Evolutionary conservation across 345 rosid species (phyloP).

Genomic region (Eucalyptus marginata): DNA sequence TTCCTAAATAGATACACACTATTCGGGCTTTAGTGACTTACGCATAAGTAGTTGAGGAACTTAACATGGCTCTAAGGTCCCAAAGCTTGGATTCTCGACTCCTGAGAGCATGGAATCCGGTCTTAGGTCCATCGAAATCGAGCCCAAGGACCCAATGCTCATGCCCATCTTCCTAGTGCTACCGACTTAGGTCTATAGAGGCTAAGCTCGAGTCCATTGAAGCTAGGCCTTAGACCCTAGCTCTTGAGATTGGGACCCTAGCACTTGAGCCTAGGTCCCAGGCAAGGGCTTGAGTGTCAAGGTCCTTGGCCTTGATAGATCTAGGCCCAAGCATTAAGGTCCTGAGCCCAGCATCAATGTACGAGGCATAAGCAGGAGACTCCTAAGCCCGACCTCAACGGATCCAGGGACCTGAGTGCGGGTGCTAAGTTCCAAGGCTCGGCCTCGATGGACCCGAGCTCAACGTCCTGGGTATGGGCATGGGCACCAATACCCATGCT

Average conservation of each 20-base stretch:
- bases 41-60: not conserved
- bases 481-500: too few species aligned
- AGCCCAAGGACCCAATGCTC: not conserved
- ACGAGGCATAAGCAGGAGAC: not conserved
- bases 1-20: not conserved
- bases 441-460: not conserved
- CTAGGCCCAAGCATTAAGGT: not conserved
- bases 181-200: not conserved
- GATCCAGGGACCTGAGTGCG: rapidly evolving
- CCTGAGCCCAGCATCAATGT: not conserved
- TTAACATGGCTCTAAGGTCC: not conserved
- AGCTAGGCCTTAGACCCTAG: not conserved
- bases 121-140: not conserved
- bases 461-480: too few species aligned
- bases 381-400: not conserved
- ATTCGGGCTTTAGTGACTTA: not conserved
- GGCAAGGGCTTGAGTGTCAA: too few species aligned
- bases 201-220: not conserved
- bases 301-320: not conserved
- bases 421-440: not conserved
- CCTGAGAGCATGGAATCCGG: not conserved
- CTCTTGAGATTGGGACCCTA: not conserved
- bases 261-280: too few species aligned
- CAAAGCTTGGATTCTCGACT: too few species aligned
- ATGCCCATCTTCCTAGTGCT: not conserved